A percentile compares a stretch with the other conserved stretches of the same genome.
Evolutionary conservation across 2,329 filamentous ascomycete genomes (phyloP).

Genomic region (Cladophialophora carrionii): DNA sequence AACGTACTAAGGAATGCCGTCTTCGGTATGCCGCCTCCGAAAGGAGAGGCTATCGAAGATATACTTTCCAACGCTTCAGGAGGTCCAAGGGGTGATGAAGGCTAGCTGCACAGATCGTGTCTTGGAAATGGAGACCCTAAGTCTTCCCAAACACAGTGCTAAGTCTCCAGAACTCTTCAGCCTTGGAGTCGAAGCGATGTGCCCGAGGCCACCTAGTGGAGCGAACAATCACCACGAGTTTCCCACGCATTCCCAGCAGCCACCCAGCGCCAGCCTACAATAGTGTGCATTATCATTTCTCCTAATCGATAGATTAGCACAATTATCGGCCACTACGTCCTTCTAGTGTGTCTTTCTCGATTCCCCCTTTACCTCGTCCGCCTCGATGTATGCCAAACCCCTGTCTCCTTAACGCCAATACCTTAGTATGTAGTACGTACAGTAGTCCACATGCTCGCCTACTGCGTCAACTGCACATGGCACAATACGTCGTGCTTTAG

Average conservation of each 20-base stretch:
- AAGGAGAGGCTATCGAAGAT: not conserved
- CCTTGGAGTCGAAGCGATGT: slow-evolving; percentile 5
- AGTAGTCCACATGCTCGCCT: not conserved
- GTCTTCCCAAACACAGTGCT: not conserved
- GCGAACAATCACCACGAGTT: slow-evolving; percentile 9
- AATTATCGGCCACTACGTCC: slow-evolving; percentile 2
- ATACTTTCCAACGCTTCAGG: slow-evolving; percentile 8
- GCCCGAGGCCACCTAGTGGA: slow-evolving; percentile 4
- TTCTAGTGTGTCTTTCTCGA: slow-evolving; percentile 8
- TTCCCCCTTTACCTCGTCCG: not conserved
- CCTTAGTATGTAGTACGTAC: not conserved
- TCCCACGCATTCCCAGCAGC: not conserved
- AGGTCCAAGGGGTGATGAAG: slow-evolving; percentile 3
- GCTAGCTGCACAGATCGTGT: slow-evolving; percentile 3
- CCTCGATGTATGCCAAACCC: not conserved
- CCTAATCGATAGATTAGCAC: slow-evolving; percentile 10
- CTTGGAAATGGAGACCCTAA: slow-evolving; percentile 10
- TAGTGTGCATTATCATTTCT: slow-evolving; percentile 11
- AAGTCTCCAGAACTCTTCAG: slow-evolving; percentile 6
- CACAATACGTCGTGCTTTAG: not conserved
- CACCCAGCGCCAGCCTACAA: slow-evolving; percentile 14
- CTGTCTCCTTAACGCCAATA: not conserved
- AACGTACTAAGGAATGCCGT: not conserved
- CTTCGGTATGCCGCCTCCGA: slow-evolving; percentile 11
- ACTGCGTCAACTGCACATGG: not conserved